Percentiles rank a stretch among this genome's conserved stretches.
Evolutionary conservation across 2,329 filamentous ascomycete genomes (phyloP).

Genomic region (Fusarium liriodendri): DNA sequence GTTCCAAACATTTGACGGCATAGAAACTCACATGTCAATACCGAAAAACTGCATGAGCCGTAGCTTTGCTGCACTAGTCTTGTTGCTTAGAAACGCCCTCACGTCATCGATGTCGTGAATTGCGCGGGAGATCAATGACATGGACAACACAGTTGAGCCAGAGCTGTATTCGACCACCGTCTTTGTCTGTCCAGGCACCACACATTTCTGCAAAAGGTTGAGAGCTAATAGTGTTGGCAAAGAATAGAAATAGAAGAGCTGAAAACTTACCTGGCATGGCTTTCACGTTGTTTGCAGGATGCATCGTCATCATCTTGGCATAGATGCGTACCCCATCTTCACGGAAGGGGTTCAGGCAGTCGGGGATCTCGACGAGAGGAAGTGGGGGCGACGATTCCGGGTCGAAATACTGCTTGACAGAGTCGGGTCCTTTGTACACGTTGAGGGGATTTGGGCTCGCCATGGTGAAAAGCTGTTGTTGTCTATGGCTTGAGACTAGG

Average conservation of each 20-base stretch:
- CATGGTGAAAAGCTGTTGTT: constrained; percentile 26
- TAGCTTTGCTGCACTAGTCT: constrained; percentile 64
- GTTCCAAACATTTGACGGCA: fast-evolving
- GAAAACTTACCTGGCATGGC: constrained; percentile 62
- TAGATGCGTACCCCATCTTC: constrained; percentile 71
- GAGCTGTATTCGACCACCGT: constrained; percentile 71
- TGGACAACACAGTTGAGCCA: constrained; percentile 71
- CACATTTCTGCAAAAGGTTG: constrained; percentile 56
- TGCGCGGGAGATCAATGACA: constrained; percentile 65
- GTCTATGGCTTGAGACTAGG: neutral
- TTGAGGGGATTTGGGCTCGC: constrained; percentile 54
- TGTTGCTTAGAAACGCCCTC: constrained; percentile 68
- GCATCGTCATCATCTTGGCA: constrained; percentile 74
- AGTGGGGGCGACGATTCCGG: constrained; percentile 67
- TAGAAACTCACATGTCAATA: constrained; percentile 57
- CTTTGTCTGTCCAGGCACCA: constrained; percentile 53
- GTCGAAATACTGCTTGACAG: constrained; percentile 68
- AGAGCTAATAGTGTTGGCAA: constrained; percentile 50
- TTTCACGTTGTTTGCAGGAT: constrained; percentile 74
- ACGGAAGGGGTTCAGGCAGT: constrained; percentile 66
- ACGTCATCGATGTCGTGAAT: constrained; percentile 63
- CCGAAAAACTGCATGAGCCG: constrained; percentile 70
- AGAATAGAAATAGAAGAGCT: too few relatives aligned
- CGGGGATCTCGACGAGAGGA: constrained; percentile 71
- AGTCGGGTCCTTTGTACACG: constrained; percentile 67